Evolutionary conservation across 345 rosid species (phyloP).

Genomic region (Arabis alpina): DNA sequence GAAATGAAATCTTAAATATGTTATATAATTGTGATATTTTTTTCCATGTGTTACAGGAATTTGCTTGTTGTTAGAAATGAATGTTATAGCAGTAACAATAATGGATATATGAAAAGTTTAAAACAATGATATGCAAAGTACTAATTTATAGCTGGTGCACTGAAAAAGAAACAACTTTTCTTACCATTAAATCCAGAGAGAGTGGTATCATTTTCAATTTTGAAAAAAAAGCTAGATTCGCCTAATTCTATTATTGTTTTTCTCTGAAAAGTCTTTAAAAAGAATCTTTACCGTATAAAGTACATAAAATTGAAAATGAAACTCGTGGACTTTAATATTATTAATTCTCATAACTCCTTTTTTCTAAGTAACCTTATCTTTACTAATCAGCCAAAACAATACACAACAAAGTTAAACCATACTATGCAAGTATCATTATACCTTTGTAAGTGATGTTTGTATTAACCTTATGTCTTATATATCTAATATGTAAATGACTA

Average conservation of each 20-base stretch:
- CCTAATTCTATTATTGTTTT: constrained; percentile 34
- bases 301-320: constrained; percentile 9
- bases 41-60: neutral
- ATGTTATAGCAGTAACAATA: constrained; percentile 13
- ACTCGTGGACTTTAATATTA: constrained; percentile 4
- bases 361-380: neutral
- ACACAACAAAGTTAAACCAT: neutral
- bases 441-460: too few species aligned
- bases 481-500: too few species aligned
- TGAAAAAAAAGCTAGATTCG: constrained; percentile 35
- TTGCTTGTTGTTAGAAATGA: neutral
- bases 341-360: neutral
- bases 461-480: too few species aligned
- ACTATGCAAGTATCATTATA: too few species aligned
- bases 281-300: constrained; percentile 27
- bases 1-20: neutral
- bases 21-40: neutral
- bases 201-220: constrained; percentile 40
- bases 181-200: constrained; percentile 36
- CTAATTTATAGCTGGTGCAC: constrained; percentile 41
- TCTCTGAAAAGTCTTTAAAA: constrained; percentile 40
- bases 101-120: constrained; percentile 32
- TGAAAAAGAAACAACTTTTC: constrained; percentile 47
- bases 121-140: constrained; percentile 41
- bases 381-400: constrained; percentile 4